A percentile compares a stretch with the other conserved stretches of the same genome.
Evolutionary conservation across 139 green algal genomes (phyloP).

Genomic region (Tetraselmis striata): DNA sequence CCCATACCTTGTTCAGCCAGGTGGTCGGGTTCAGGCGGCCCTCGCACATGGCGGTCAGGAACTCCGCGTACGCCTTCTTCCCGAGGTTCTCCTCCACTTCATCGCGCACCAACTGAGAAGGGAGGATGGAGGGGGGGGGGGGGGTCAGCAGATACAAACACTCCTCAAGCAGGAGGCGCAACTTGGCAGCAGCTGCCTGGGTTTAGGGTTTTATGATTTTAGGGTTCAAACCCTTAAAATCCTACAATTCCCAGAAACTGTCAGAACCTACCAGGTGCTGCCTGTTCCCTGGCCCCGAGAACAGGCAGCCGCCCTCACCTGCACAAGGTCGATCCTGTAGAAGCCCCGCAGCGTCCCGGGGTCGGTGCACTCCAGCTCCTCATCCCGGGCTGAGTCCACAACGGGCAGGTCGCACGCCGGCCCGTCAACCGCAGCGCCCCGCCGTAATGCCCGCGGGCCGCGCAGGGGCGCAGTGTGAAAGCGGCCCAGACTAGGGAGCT

Average conservation of each 20-base stretch:
- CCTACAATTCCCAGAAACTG: slow-evolving; percentile 4
- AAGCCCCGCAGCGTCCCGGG: slow-evolving; percentile 51
- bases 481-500: too few relatives aligned
- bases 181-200: neutral
- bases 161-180: neutral
- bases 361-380: slow-evolving; percentile 48
- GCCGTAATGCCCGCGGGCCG: too few relatives aligned
- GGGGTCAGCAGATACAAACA: slow-evolving; percentile 2
- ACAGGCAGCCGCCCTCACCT: slow-evolving; percentile 12
- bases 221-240: too few relatives aligned
- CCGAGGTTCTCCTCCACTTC: slow-evolving; percentile 39
- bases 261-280: slow-evolving; percentile 8
- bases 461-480: too few relatives aligned
- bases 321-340: slow-evolving; percentile 33
- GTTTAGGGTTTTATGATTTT: neutral
- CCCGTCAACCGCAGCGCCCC: too few relatives aligned
- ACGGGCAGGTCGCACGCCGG: too few relatives aligned
- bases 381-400: neutral
- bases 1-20: slow-evolving; percentile 60
- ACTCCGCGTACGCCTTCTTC: slow-evolving; percentile 1
- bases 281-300: neutral
- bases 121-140: neutral
- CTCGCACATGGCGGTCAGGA: slow-evolving; percentile 37
- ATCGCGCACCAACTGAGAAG: slow-evolving; percentile 26
- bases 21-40: slow-evolving; percentile 46